Base-by-base conservation (phyloP, 2,329 filamentous ascomycete genomes). In the Trichoderma polysporum region DNA sequence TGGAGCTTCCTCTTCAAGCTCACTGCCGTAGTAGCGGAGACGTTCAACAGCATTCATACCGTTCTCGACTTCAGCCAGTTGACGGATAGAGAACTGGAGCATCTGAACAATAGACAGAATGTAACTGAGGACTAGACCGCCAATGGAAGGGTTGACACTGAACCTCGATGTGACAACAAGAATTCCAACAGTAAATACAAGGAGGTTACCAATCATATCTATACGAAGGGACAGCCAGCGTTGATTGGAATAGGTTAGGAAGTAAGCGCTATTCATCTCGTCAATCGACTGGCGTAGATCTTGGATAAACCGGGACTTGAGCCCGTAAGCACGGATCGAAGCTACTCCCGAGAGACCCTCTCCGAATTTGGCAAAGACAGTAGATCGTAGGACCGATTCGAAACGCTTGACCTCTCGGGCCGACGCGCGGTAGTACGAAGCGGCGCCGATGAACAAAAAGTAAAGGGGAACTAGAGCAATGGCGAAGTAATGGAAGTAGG, bases 41-140 rank as follows among this genome's bases (percentile, higher is more conserved):
- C 95, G 90, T 79, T 98, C 94, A 0, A 96, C 95, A 0, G 94
- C 90, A 77, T 97, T 98, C 94, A 98, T 98, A 75, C 94, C 93
- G 79, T 97, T 98, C 78, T 98, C 94, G 9, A 98, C 93, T 78
- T 97, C 94, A 29, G 94, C 94, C 8, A 97, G 84, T 79, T 98
- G 94, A 19, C 95, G 88, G 19, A 98, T 92, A 0, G 93, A 94
- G 78, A 97, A 97, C 76, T 97, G 94, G 70, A 98, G 90, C 91
- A 97, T 93, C 77, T 96, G 92, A 19, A 97, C 93, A 74, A 97
- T 97, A 15, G 90, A 87, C 19, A 99, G 85, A 74, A 98, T 97
- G 78, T 98, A 98, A 54, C 91, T 95, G 25, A 99, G 84, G 0
- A 98, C 93, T 45, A 98, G 82, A 22, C 95, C 95, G 53, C 88